Percentiles rank a stretch among this genome's conserved stretches.
Conservation (phyloP, 2,329 filamentous ascomycete genomes). For the Colletotrichum theobromicola region DNA sequence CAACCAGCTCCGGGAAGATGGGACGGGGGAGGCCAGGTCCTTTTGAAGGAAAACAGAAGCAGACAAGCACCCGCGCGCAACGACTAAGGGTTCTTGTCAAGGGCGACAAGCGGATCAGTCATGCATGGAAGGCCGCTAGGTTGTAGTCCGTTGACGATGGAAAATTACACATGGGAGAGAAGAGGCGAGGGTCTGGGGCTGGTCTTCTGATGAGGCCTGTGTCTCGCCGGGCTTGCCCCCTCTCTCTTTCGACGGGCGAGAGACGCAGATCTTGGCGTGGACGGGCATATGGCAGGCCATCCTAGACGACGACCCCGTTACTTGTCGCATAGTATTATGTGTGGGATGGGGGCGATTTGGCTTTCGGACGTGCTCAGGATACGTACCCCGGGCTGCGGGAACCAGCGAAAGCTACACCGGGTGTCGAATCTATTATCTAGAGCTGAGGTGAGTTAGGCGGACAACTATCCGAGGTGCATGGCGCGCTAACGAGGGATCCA, state of each 20-base stretch:
- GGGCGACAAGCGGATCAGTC: conserved; percentile 9
- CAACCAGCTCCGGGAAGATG: neutral
- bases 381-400: conserved; percentile 3
- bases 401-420: conserved; percentile 2
- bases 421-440: neutral
- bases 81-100: conserved; percentile 19
- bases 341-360: conserved; percentile 8
- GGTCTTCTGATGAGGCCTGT: neutral
- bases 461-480: conserved; percentile 8
- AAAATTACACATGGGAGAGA: conserved; percentile 11
- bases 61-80: neutral
- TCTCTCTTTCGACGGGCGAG: neutral
- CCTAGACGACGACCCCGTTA: conserved; percentile 3
- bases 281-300: conserved; percentile 2
- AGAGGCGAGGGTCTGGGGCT: neutral
- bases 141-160: conserved; percentile 8
- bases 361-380: conserved; percentile 11
- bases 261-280: conserved; percentile 10
- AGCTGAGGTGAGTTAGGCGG: conserved; percentile 6
- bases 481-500: neutral
- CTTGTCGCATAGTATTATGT: neutral
- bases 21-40: neutral
- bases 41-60: conserved; percentile 5
- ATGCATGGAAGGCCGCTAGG: conserved; percentile 7
- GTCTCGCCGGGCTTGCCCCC: neutral